Evolutionary conservation across 192 early-diverging fungal genomes (phyloP).

Genomic region (Backusella circina): DNA sequence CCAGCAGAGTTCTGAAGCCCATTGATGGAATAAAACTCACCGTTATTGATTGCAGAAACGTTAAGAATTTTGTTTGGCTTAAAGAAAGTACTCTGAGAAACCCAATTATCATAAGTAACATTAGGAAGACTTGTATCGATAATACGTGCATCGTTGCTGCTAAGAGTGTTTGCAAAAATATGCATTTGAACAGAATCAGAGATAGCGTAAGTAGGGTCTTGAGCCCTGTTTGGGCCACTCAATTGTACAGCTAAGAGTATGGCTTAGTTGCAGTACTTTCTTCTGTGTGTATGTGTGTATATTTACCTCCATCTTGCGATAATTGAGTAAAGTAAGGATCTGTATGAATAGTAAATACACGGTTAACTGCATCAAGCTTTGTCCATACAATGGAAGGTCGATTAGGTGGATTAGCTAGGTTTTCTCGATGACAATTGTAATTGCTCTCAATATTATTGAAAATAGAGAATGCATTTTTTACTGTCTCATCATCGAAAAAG

Average conservation of each 20-base stretch:
- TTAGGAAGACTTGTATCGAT: not conserved
- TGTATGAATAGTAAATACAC: not conserved
- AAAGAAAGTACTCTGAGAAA: not conserved
- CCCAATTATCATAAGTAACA: not conserved
- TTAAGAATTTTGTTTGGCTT: not conserved
- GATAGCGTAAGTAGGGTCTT: not conserved
- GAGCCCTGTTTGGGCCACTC: not conserved
- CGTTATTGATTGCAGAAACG: not conserved
- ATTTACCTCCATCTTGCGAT: constrained; percentile 4
- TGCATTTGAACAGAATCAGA: not conserved
- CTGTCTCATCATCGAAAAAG: not conserved
- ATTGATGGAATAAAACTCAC: not conserved
- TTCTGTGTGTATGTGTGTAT: not conserved
- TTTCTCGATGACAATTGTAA: not conserved
- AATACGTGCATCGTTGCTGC: not conserved
- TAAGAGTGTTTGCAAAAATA: not conserved
- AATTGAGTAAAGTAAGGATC: constrained; percentile 6
- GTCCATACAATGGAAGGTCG: not conserved
- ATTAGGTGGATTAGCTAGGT: not conserved
- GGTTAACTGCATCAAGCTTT: not conserved
- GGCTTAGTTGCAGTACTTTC: not conserved
- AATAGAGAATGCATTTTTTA: not conserved
- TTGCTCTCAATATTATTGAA: not conserved
- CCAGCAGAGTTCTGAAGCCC: not conserved
- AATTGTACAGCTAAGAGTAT: not conserved